These are phyloP conservation scores for Aschersonia sp. DNA, from an alignment of 2,329 filamentous ascomycete species.

Conservation along the genomic window DNA sequence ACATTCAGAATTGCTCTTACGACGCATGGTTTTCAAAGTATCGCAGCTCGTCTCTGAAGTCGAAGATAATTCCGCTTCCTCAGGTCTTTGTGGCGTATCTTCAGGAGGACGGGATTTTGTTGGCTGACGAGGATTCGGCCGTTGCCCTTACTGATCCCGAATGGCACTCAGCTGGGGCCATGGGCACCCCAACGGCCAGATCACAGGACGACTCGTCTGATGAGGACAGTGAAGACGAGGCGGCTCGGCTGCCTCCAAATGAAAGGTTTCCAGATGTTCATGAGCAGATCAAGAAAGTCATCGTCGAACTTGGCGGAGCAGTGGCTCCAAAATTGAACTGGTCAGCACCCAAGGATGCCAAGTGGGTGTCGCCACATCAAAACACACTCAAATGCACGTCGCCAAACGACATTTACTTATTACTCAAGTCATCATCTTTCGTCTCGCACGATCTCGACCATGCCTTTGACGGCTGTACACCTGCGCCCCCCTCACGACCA, in stretches of 20 bases:
- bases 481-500: constrained; percentile 21
- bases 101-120: constrained; percentile 79
- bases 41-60: constrained; percentile 68
- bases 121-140: constrained; percentile 53
- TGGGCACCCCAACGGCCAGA: constrained; percentile 6
- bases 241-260: constrained; percentile 30
- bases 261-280: constrained; percentile 59
- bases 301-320: constrained; percentile 67
- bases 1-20: constrained; percentile 91
- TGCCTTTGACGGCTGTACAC: constrained; percentile 61
- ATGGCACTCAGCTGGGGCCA: constrained; percentile 22
- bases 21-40: constrained; percentile 85
- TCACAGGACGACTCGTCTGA: constrained; percentile 29
- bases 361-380: constrained; percentile 69
- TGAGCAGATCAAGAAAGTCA: constrained; percentile 58
- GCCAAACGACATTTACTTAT: constrained; percentile 82
- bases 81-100: constrained; percentile 71
- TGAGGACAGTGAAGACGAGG: constrained; percentile 32
- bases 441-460: constrained; percentile 88
- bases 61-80: constrained; percentile 66
- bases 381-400: constrained; percentile 87
- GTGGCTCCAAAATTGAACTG: constrained; percentile 93
- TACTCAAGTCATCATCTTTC: constrained; percentile 90
- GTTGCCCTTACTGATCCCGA: constrained; percentile 44
- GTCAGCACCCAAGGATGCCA: constrained; percentile 92